Conservation (phyloP, 345 rosid species). For the Boechera retrofracta region DNA sequence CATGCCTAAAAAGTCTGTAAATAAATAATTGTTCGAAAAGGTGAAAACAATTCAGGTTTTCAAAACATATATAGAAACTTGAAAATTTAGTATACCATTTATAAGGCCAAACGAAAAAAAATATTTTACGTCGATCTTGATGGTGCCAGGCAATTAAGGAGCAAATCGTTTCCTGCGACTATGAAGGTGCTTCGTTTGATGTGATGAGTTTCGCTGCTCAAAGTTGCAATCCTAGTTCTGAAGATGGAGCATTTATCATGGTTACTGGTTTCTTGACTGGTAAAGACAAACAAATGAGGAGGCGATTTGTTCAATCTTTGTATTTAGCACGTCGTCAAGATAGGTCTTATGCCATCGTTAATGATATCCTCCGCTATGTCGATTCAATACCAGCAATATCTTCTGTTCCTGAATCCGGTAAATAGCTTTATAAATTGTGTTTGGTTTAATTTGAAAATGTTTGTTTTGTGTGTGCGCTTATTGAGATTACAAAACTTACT, state of each 20-base stretch:
- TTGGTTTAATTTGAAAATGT: background rate
- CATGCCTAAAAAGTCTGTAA: too few relatives aligned
- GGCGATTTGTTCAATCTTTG: slow-evolving; percentile 1
- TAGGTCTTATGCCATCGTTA: background rate
- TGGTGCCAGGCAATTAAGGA: background rate
- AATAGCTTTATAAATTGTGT: background rate
- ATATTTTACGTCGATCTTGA: background rate
- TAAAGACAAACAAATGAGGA: background rate
- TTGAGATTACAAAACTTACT: background rate
- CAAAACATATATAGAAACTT: background rate
- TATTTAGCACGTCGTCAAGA: slow-evolving; percentile 2
- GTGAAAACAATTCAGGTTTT: background rate
- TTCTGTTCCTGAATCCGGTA: background rate
- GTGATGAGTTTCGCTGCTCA: slow-evolving; percentile 1
- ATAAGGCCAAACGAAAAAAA: too few relatives aligned
- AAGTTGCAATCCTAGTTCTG: background rate
- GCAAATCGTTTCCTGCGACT: background rate
- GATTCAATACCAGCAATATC: background rate
- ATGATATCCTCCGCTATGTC: background rate
- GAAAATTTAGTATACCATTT: background rate
- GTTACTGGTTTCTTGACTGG: background rate
- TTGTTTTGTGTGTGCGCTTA: background rate
- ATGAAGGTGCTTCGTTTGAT: slow-evolving; percentile 6
- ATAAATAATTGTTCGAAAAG: too few relatives aligned
- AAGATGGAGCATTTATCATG: background rate